Base-by-base conservation (phyloP, 1,284 basidiomycete genomes). In the Trichosporon sp. region DNA sequence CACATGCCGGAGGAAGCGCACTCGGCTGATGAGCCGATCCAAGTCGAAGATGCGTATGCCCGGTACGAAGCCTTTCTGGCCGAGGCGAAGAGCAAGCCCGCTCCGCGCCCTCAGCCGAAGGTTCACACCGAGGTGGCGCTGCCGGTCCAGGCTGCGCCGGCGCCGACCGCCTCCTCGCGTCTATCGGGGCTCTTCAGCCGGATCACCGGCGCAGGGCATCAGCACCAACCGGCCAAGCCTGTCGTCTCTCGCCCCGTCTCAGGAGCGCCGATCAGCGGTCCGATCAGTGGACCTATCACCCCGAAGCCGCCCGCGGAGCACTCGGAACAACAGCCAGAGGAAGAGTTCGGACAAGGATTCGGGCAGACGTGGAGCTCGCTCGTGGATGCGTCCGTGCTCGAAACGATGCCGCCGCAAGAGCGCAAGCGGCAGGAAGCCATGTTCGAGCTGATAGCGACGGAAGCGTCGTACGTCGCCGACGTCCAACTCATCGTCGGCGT, bases 371-470 rank as follows among this genome's bases (percentile, higher is more conserved):
- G 95, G 95, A 88, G 90, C 3, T 92, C 90, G 75, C 81, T 97
- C 58, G 89, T 97, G 0, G 91, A 95, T 70, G 87, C 87, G 67
- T 86, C 86, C 36, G 90, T 90, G 0, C 79, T 96, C 33, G 87
- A 88, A 25, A 90, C 86, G 14, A 88, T 96, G 58, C 88, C 89
- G 0, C 76, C 84, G 0, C 81, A 82, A 37, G 94, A 97, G 75
- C 84, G 94, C 44, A 89, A 88, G 66, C 84, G 93, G 46, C 95
- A 97, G 78, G 94, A 96, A 83, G 69, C 76, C 1, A 95, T 95
- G 56, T 96, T 95, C 74, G 94, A 97, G 79, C 83, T 97, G 56
- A 94, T 96, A 70, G 85, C 85, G 2, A 96, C 94, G 0, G 95
- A 97, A 76, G 84, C 83, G 13, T 86, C 89, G 0, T 96, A 95